phyloP scores from a whole-genome alignment of 257 asterid species.

The Solanum phureja region DNA sequence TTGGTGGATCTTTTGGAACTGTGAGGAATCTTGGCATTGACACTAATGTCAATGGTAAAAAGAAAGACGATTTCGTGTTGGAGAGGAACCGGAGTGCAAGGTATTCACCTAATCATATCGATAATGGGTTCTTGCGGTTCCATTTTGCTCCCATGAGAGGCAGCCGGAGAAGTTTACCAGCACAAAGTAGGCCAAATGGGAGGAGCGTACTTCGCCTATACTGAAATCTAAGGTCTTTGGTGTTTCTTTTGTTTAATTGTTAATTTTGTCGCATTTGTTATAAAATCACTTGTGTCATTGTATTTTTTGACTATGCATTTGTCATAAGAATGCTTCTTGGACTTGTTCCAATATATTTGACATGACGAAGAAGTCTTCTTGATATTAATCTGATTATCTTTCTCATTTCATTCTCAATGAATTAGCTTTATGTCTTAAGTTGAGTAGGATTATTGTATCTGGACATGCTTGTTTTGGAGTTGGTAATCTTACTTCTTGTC shows the following conservation, averaged over 20 bases:
- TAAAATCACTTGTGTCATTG: constrained; percentile 17
- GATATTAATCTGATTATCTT: background rate
- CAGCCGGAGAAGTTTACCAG: constrained; percentile 49
- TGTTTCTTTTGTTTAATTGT: constrained; percentile 9
- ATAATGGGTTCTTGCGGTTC: constrained; percentile 52
- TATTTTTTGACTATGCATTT: constrained; percentile 17
- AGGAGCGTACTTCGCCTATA: constrained; percentile 52
- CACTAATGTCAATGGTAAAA: constrained; percentile 26
- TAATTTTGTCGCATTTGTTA: constrained; percentile 27
- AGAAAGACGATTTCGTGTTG: constrained; percentile 27
- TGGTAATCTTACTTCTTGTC: background rate
- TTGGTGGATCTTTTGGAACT: constrained; percentile 31
- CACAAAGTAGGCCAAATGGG: constrained; percentile 50
- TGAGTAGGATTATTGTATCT: background rate
- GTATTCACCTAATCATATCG: constrained; percentile 42
- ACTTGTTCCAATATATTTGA: constrained; percentile 19
- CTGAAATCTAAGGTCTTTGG: constrained; percentile 32
- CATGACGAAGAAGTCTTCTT: constrained; percentile 9
- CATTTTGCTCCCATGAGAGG: constrained; percentile 54
- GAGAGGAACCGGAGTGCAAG: constrained; percentile 60
- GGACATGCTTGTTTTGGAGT: background rate
- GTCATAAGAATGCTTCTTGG: constrained; percentile 17
- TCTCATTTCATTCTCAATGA: background rate
- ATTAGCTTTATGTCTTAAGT: background rate
- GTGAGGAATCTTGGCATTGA: constrained; percentile 35